phyloP scores from a whole-genome alignment of 2,329 filamentous ascomycete species.

The Colletotrichum theobromicola region DNA sequence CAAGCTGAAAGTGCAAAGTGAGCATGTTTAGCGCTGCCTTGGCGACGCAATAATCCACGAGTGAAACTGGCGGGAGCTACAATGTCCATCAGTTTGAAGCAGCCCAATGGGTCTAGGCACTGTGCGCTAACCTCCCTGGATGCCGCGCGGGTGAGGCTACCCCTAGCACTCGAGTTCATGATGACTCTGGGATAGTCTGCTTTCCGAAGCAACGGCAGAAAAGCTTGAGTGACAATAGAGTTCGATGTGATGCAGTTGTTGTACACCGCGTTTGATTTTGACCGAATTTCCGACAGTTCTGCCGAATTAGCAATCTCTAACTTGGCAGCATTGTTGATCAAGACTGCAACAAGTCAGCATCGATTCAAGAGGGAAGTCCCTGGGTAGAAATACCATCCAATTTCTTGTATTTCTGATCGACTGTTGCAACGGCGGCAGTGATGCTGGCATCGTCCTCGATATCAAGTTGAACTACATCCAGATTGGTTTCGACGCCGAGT shows the following conservation, averaged over 20 bases:
- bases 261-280: background rate
- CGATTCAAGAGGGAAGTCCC: background rate
- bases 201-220: background rate
- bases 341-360: background rate
- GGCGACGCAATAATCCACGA: background rate
- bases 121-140: background rate
- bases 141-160: background rate
- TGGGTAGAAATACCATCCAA: background rate
- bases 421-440: background rate
- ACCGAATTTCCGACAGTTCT: background rate
- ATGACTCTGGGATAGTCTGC: background rate
- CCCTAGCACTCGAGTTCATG: background rate
- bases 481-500: background rate
- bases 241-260: background rate
- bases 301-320: background rate
- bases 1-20: background rate
- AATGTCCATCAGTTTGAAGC: fast-evolving
- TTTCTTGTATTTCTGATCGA: background rate
- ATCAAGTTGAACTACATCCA: background rate
- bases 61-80: background rate
- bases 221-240: background rate
- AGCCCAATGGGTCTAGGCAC: fast-evolving
- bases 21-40: background rate
- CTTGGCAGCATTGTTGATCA: background rate
- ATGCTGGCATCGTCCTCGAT: background rate